phyloP scores from a whole-genome alignment of 2,329 filamentous ascomycete genomes.

The Sphaerulina vaccinii region DNA sequence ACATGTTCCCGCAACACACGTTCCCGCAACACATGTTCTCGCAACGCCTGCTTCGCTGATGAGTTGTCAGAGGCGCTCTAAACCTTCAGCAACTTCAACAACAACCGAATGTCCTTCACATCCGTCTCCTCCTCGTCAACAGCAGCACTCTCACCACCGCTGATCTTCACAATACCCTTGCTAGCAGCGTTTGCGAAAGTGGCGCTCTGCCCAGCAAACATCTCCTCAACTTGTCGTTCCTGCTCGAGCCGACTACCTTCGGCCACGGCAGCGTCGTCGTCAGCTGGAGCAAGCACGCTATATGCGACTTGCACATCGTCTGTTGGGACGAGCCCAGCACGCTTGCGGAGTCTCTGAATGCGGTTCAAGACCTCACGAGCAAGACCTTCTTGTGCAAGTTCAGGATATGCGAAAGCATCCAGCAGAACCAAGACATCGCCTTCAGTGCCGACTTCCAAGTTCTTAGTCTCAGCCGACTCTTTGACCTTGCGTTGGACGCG shows the following conservation, averaged over 20 bases:
- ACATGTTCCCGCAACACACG: too few species aligned
- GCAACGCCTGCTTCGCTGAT: too few species aligned
- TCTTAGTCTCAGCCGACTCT: constrained; percentile 67
- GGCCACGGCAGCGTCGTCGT: constrained; percentile 27
- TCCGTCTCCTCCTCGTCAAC: constrained; percentile 82
- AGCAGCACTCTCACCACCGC: constrained; percentile 53
- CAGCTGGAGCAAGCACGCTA: constrained; percentile 59
- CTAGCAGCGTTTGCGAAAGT: constrained; percentile 39
- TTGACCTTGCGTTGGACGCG: constrained; percentile 76
- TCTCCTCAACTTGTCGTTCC: constrained; percentile 37
- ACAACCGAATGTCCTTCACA: constrained; percentile 72
- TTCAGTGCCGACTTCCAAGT: constrained; percentile 83
- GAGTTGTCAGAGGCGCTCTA: too few species aligned
- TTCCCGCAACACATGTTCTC: too few species aligned
- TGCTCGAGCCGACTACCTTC: constrained; percentile 34
- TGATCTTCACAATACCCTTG: constrained; percentile 30
- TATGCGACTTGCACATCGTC: constrained; percentile 98
- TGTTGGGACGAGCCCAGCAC: constrained; percentile 83
- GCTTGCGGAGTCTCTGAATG: constrained; percentile 89
- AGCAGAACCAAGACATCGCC: constrained; percentile 88
- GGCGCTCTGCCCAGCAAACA: constrained; percentile 37
- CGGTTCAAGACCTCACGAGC: constrained; percentile 91
- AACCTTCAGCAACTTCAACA: constrained; percentile 69
- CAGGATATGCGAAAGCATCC: constrained; percentile 77
- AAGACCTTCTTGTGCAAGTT: constrained; percentile 83